Evolutionary conservation across 257 asterid species (phyloP).

Genomic region (Solanum gracilifrons): DNA sequence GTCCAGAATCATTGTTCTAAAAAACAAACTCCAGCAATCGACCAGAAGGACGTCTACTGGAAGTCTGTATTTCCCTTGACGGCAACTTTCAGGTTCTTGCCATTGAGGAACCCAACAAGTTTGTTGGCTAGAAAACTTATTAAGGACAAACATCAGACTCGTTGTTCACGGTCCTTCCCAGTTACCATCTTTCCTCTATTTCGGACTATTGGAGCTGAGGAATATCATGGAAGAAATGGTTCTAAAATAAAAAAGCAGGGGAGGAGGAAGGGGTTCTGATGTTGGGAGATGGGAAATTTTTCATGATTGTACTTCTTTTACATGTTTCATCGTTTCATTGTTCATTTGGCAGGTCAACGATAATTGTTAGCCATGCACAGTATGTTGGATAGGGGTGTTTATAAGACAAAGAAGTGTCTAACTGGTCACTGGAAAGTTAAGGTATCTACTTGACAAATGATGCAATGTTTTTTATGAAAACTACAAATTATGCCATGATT

Average conservation of each 20-base stretch:
- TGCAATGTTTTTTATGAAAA: not conserved
- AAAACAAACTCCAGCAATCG: not conserved
- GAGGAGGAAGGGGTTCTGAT: not conserved
- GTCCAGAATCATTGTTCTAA: not conserved
- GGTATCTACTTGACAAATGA: not conserved
- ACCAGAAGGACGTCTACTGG: not conserved
- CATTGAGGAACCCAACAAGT: not conserved
- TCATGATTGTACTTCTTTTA: not conserved
- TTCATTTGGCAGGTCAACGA: not conserved
- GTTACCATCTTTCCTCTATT: not conserved
- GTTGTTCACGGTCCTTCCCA: not conserved
- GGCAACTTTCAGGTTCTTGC: not conserved
- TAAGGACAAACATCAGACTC: not conserved
- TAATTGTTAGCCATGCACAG: not conserved
- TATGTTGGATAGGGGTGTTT: not conserved
- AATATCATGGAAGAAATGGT: not conserved
- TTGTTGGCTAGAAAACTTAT: not conserved
- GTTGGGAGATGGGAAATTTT: not conserved
- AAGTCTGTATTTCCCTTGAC: not conserved
- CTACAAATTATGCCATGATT: not conserved
- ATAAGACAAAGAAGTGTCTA: not conserved
- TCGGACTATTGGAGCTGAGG: not conserved
- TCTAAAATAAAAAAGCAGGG: not conserved
- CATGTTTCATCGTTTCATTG: not conserved
- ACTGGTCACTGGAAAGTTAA: not conserved